Evolutionary conservation across 2,329 filamentous ascomycete genomes (phyloP).

Genomic region (Trichoderma simmonsii): DNA sequence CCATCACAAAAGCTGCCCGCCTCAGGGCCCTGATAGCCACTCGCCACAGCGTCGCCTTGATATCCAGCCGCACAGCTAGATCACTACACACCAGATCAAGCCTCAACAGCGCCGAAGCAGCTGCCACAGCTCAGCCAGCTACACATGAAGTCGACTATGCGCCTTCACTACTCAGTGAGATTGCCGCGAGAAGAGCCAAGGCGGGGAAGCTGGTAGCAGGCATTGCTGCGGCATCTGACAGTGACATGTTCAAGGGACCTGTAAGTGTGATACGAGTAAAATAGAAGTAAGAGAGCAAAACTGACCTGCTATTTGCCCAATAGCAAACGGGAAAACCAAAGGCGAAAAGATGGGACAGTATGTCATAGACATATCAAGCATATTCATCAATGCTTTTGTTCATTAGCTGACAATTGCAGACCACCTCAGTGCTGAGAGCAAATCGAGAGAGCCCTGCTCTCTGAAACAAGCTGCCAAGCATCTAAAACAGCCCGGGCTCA

Average conservation of each 20-base stretch:
- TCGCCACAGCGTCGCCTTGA: constrained; percentile 10
- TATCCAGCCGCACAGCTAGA: background rate
- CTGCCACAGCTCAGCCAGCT: constrained; percentile 26
- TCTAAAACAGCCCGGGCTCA: constrained; percentile 76
- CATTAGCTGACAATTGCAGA: constrained; percentile 33
- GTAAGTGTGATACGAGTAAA: constrained; percentile 41
- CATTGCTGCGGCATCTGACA: constrained; percentile 72
- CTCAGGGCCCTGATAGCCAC: constrained; percentile 15
- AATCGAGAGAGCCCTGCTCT: constrained; percentile 60
- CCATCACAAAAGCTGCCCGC: constrained; percentile 24
- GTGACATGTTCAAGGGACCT: constrained; percentile 78
- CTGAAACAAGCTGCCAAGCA: constrained; percentile 79
- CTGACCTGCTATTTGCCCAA: background rate
- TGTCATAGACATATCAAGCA: constrained; percentile 37
- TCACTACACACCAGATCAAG: constrained; percentile 23
- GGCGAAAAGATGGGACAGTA: constrained; percentile 82
- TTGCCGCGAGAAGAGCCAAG: constrained; percentile 54
- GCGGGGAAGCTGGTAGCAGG: constrained; percentile 71
- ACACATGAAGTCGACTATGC: constrained; percentile 25
- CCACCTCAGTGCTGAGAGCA: constrained; percentile 61
- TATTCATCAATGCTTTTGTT: background rate
- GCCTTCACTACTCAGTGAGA: constrained; percentile 30
- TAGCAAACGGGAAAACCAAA: constrained; percentile 60
- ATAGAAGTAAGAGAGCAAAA: background rate
- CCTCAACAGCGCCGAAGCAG: constrained; percentile 26